Conservation (phyloP, 2,329 filamentous ascomycete genomes). For the Talaromyces rugulosus region DNA sequence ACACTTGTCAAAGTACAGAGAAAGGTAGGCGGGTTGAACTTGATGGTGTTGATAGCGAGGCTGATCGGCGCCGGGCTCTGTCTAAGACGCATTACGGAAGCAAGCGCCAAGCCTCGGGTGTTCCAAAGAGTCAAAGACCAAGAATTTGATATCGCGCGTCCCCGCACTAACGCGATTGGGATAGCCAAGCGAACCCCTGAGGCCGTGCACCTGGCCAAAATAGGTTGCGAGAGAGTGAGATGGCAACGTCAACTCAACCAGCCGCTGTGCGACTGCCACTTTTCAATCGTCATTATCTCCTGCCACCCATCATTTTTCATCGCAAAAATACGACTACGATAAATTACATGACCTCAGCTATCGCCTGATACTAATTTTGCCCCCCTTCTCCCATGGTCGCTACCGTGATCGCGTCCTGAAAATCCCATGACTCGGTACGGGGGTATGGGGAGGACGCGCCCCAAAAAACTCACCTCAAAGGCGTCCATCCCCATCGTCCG, state of each 20-base stretch:
- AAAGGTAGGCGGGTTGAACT: not conserved
- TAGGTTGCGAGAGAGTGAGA: constrained; percentile 37
- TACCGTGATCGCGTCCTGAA: constrained; percentile 35
- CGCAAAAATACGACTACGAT: constrained; percentile 50
- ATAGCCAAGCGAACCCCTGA: constrained; percentile 41
- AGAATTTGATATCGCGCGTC: constrained; percentile 39
- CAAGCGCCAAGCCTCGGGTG: constrained; percentile 11
- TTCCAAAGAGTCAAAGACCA: not conserved
- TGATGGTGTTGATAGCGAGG: not conserved
- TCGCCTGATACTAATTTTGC: constrained; percentile 61
- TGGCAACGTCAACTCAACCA: constrained; percentile 44
- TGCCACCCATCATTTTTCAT: constrained; percentile 51
- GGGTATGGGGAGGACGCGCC: constrained; percentile 46
- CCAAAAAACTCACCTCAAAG: constrained; percentile 81
- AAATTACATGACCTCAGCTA: constrained; percentile 56
- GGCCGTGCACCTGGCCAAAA: constrained; percentile 38
- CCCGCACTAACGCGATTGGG: constrained; percentile 40
- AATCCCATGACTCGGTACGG: constrained; percentile 42
- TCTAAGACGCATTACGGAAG: constrained; percentile 11
- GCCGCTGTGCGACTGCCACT: constrained; percentile 29
- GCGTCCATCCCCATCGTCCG: constrained; percentile 80
- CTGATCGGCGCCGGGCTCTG: not conserved
- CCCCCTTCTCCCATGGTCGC: constrained; percentile 47
- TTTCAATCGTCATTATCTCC: constrained; percentile 33
- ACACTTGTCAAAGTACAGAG: not conserved